Evolutionary conservation across 257 asterid genomes (phyloP), one percentile per base, ranked within the genome.

Genomic region (Ballota nigra): DNA sequence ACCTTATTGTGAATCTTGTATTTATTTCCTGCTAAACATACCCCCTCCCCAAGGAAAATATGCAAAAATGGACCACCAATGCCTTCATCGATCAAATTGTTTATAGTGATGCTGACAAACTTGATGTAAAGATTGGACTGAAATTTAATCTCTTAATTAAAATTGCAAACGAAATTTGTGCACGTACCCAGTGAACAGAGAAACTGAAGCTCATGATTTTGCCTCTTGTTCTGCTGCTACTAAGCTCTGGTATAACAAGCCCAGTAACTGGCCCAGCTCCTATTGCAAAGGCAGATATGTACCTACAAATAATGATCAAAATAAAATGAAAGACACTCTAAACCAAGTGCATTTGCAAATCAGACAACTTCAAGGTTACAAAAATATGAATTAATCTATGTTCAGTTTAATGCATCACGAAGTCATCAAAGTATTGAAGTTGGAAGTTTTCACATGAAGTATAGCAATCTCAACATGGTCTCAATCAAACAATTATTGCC

Each of bases 231-330:
- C 89, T 84, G 87, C 76, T 88, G 81, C 98, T 88, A 90, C 97
- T 92, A 41, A 92, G 92, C 86, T 89, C 98, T n/a, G 97, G 96
- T 85, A 92, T 92, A 43, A 92, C 76, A 64, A 92, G 86, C 24
- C 98, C 97, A 4, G 92, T 92, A 64, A 83, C 97, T 5, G 95
- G 96, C 31, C 98, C 98, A 60, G 94, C 96, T 77, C 98, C 97
- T 52, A 86, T 18, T 36, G 97, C 90, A 80, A 89, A 89, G 63
- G 63, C 57, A 63, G 82, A 83, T 65, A 89, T 88, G 81, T 89
- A 92, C 88, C 98, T 92, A 76, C 10, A 53, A 53, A 70, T 41
- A 78, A 47, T 5, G 0, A 51, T 24, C 73, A 70, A 28, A 79
- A 59, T 41, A 15, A 68, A 49, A 57, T 26, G 55, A 34, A 70